A percentile compares a stretch with the other conserved stretches of the same genome.
These are phyloP conservation scores for Solanum clarkiae DNA, from an alignment of 257 asterid species.

Conservation along the genomic window DNA sequence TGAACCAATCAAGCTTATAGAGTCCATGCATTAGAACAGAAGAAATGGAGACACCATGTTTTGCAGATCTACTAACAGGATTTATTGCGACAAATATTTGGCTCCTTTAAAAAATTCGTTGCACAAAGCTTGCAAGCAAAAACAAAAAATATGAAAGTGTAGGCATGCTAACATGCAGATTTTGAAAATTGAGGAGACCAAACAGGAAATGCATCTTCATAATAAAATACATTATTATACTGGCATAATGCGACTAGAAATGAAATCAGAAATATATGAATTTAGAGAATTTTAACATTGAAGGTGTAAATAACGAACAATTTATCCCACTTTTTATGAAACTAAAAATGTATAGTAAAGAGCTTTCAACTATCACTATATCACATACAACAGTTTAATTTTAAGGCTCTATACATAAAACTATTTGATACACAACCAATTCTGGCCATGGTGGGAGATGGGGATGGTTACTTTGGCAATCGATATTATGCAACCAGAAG, in stretches of 20 bases:
- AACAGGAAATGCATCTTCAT: neutral
- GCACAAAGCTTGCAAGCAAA: neutral
- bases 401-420: neutral
- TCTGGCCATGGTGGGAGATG: neutral
- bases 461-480: neutral
- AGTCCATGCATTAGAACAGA: neutral
- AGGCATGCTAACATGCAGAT: neutral
- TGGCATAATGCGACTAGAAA: neutral
- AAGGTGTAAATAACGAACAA: neutral
- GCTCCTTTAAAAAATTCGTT: neutral
- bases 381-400: neutral
- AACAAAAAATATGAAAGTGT: neutral
- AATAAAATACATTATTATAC: neutral
- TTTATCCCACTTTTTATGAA: neutral
- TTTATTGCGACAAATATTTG: neutral
- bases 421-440: neutral
- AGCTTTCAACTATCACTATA: neutral
- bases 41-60: neutral
- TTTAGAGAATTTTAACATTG: neutral
- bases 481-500: neutral
- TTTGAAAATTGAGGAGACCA: neutral
- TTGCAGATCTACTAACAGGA: neutral
- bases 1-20: neutral
- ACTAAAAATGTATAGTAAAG: neutral
- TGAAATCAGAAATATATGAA: neutral